These are phyloP conservation scores for Mycothermus thermophilus DNA, from an alignment of 495 filamentous ascomycete species.

Conservation along the genomic window DNA sequence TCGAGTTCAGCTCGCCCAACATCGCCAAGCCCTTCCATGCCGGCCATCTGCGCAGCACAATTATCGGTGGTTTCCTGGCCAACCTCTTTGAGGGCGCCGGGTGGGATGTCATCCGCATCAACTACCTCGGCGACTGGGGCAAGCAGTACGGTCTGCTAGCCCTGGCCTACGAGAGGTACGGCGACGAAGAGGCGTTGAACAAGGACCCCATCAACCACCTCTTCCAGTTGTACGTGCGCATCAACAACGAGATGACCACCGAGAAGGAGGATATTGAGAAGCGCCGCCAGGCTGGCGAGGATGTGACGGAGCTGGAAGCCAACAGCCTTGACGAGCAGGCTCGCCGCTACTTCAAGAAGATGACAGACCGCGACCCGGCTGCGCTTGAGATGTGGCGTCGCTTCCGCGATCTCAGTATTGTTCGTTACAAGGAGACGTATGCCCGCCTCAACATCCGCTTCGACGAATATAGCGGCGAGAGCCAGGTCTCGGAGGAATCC, in stretches of 20 bases:
- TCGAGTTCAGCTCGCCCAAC: conserved; percentile 47
- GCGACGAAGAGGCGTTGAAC: conserved; percentile 41
- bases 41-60: conserved; percentile 52
- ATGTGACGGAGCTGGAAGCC: conserved; percentile 32
- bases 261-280: conserved; percentile 41
- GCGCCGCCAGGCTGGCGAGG: conserved; percentile 37
- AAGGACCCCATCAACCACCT: conserved; percentile 50
- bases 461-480: conserved; percentile 89
- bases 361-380: conserved; percentile 67
- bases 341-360: conserved; percentile 74
- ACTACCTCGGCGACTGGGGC: conserved; percentile 57
- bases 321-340: conserved; percentile 49
- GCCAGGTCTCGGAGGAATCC: conserved; percentile 69
- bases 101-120: conserved; percentile 50
- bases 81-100: conserved; percentile 45
- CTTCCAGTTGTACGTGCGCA: conserved; percentile 49
- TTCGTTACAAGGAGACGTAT: conserved; percentile 52
- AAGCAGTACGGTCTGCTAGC: conserved; percentile 52
- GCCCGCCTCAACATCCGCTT: conserved; percentile 64
- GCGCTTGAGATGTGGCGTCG: conserved; percentile 71
- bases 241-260: conserved; percentile 41
- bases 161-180: conserved; percentile 45
- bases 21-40: conserved; percentile 58
- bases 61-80: conserved; percentile 51
- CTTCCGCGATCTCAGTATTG: conserved; percentile 83